Base-by-base conservation (phyloP, 2,329 filamentous ascomycete species). In the Colletotrichum musae region DNA sequence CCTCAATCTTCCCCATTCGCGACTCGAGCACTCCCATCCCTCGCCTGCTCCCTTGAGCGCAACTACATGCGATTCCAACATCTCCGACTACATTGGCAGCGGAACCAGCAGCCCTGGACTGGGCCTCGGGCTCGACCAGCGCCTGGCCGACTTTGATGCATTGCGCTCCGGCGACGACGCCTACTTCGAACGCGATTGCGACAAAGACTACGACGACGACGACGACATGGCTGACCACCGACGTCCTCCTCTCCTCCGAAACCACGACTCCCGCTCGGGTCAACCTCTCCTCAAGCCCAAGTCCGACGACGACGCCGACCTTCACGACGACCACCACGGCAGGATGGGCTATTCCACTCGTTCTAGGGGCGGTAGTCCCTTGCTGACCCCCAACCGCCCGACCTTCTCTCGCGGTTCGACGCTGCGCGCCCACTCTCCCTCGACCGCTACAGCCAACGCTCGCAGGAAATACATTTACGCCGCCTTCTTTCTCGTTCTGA, bases 401-500 rank as follows among this genome's bases (percentile, higher is more conserved):
- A 72, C 76, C 54, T 76, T 83, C 58, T 73, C 71, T 36, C 85
- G 89, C 64, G 85, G 88, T 65, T 92, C 91, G 50, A 92, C 92
- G 13, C 91, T 97, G 82, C 90, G 92, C 76, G 95, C 92, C 77
- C 93, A 94, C n/a, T 87, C 90, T 48, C 75, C 76, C 52, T 79
- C 78, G 16, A 78, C 78, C 47, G 77, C 77, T 62, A 76, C 77
- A 21, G 76, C 80, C 36, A 68, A 91, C 51, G 94, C 93, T 43
- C 89, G 89, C 77, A 92, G 89, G 77, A 94, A 94, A 81, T 98
- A 99, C 81, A 92, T 93, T 26, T 94, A 95, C 78, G 95, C 96
- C 2, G 91, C 88, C 59, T 88, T 94, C 73, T 98, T 98, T 80
- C 86, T 99, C 70, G 82, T 92, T 36, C 78, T 98, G 73, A 96